Base-by-base conservation (phyloP, 2,329 filamentous ascomycete genomes). In the Fusarium mangiferae region DNA sequence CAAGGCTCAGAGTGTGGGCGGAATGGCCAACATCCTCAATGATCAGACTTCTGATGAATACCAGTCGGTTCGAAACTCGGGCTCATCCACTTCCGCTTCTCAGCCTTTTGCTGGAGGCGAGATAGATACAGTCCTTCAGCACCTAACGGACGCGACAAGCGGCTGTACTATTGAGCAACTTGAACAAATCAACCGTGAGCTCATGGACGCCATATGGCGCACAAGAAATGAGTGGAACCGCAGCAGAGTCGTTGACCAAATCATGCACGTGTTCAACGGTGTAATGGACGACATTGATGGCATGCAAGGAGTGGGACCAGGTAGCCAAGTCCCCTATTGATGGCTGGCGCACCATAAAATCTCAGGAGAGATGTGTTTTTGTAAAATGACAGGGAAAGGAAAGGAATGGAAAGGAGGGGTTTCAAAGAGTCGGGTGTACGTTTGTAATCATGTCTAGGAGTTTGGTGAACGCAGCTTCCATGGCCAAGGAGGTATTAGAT, bases 171-270 rank as follows among this genome's bases (percentile, higher is more conserved):
- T 99, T 59, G 96, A 99, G 83, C 96, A 99, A 82, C 85, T 99
- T 26, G 96, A 98, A 85, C 96, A 98, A 82, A 92, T 98, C 80
- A 95, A 95, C 81, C 92, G 95, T 13, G 91, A 92, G 75, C 85
- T 98, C 72, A 98, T 98, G 96, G 93, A 96, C 69, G 90, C 92
- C 72, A 89, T 98, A 49, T 99, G 96, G 96, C 88, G 87, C 69
- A 89, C 89, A 68, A 89, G 95, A 56, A 88, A 90, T 54, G 92
- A 97, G 78, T 96, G 94, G 90, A 96, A 99, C 82, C 90, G 96
- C 48, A 92, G 91, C 77, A 87, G 88, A 76, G 95, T 98, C 20
- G 87, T 92, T 20, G 84, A 84, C 51, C 84, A 87, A 42, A 87
- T 97, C 42, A 86, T 86, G 46, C 85, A 88, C 22, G 90, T 93